Conservation (phyloP, 805 yeast genomes). For the Saccharomycopsis malanga region DNA sequence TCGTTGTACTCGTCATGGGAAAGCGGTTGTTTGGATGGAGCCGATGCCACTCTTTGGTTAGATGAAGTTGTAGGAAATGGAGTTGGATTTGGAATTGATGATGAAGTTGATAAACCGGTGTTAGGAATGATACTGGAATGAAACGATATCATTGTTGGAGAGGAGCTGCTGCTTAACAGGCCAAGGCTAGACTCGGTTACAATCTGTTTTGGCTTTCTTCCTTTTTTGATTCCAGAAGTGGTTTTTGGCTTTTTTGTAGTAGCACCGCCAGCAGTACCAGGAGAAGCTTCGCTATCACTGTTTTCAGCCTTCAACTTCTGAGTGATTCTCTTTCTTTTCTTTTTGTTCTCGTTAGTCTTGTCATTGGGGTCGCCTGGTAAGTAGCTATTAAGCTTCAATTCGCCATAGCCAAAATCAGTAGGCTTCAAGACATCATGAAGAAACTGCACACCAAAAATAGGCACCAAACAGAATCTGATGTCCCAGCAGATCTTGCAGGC, state of each 20-base stretch:
- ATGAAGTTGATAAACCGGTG: not conserved
- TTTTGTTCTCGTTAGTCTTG: constrained; percentile 16
- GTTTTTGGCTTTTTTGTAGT: not conserved
- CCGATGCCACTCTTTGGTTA: not conserved
- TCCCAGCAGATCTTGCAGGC: constrained; percentile 73
- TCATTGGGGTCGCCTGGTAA: constrained; percentile 20
- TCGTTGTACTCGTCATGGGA: constrained; percentile 14
- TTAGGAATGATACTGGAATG: no score
- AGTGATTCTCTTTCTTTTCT: constrained; percentile 10
- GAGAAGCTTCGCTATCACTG: not conserved
- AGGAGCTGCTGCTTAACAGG: not conserved
- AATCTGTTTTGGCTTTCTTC: not conserved
- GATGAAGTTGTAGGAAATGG: not conserved
- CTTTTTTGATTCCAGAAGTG: not conserved
- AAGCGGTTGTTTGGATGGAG: not conserved
- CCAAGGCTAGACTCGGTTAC: not conserved
- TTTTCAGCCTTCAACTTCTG: constrained; percentile 6
- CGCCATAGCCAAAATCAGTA: constrained; percentile 56
- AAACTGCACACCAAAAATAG: constrained; percentile 70
- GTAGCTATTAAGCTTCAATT: constrained; percentile 37
- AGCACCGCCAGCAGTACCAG: not conserved
- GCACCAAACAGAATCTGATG: constrained; percentile 67
- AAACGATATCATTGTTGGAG: not conserved
- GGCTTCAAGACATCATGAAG: constrained; percentile 56
- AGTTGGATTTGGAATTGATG: not conserved